These are phyloP conservation scores for Lodderomyces elongisporus DNA, from an alignment of 1,139 yeast species.

Conservation along the genomic window DNA sequence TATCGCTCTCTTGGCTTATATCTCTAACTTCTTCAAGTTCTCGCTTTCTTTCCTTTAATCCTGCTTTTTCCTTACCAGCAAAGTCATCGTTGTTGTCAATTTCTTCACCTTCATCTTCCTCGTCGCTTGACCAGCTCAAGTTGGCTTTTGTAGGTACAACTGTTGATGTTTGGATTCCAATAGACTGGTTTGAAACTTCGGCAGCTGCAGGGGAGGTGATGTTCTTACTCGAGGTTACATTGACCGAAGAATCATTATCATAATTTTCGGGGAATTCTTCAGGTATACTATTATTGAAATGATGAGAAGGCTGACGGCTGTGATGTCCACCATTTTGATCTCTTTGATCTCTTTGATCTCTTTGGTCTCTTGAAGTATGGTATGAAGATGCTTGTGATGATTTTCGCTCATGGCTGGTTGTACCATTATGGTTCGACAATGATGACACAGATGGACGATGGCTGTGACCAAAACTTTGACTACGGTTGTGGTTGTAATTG, in stretches of 20 bases:
- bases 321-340: constrained; percentile 9
- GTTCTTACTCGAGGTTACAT: constrained; percentile 12
- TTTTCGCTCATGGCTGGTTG: constrained; percentile 7
- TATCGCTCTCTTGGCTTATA: neutral
- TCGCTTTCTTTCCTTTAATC: constrained; percentile 1
- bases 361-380: neutral
- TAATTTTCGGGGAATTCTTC: constrained; percentile 7
- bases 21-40: constrained; percentile 1
- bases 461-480: neutral
- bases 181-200: constrained; percentile 18
- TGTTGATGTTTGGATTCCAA: constrained; percentile 53
- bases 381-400: constrained; percentile 8
- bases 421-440: constrained; percentile 1
- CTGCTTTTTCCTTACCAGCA: constrained; percentile 11
- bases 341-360: too few species aligned
- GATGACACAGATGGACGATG: constrained; percentile 7
- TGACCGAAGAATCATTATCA: constrained; percentile 8
- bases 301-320: constrained; percentile 9
- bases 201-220: constrained; percentile 18
- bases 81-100: constrained; percentile 10
- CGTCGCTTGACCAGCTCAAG: constrained; percentile 79
- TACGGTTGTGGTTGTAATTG: neutral
- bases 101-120: constrained; percentile 36
- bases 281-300: constrained; percentile 5
- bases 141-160: constrained; percentile 75